A percentile compares a stretch with the other conserved stretches of the same genome.
These are phyloP conservation scores for Claviceps citrina DNA, from an alignment of 2,329 filamentous ascomycete genomes.

Conservation along the genomic window DNA sequence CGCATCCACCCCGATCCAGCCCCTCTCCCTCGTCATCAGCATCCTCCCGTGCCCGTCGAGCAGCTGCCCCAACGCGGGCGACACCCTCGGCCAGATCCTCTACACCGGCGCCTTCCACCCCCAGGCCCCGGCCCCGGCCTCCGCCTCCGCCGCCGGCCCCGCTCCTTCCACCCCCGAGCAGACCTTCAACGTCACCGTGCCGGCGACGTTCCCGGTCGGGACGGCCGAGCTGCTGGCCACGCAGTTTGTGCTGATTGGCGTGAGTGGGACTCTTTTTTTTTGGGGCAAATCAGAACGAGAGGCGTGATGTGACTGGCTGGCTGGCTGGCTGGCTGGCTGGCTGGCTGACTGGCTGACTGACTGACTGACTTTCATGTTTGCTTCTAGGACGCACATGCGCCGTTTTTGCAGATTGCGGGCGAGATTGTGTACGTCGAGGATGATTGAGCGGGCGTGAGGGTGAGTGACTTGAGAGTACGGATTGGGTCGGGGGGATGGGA, in stretches of 20 bases:
- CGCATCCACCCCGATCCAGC: no score
- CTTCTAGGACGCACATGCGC: background rate
- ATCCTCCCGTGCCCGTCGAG: background rate
- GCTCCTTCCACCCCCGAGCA: background rate
- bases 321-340: no score
- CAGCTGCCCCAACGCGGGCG: background rate
- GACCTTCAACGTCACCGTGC: background rate
- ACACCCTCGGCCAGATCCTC: conserved; percentile 1
- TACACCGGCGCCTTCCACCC: background rate
- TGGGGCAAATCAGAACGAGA: no score
- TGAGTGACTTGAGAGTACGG: no score
- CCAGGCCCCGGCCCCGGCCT: no score
- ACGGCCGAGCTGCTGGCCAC: conserved; percentile 3
- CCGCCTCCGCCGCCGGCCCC: no score
- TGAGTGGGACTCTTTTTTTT: no score
- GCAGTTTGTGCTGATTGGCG: conserved; percentile 2
- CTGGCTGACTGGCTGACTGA: no score
- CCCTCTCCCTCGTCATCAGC: conserved; percentile 3
- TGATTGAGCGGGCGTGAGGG: no score
- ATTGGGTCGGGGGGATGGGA: no score
- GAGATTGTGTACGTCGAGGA: background rate
- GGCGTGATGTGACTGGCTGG: no score
- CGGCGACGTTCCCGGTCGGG: background rate
- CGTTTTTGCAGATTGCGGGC: background rate
- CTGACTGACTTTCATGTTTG: no score